Evolutionary conservation across 2,329 filamentous ascomycete genomes (phyloP).

Genomic region (Ascochyta viciae-villosae): DNA sequence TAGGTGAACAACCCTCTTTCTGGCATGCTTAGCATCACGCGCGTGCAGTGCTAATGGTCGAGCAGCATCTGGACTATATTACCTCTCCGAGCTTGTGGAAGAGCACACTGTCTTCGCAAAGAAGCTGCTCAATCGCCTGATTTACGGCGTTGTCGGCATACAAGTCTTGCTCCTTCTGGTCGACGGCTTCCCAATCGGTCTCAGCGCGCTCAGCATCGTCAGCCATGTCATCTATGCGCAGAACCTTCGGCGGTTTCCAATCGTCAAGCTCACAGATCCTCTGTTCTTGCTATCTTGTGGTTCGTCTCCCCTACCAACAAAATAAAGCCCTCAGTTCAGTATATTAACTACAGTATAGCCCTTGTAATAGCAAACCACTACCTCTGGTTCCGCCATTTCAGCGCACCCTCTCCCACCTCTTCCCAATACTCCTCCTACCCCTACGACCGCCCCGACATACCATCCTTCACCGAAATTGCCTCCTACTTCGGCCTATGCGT

Average conservation of each 20-base stretch:
- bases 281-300: conserved; percentile 84
- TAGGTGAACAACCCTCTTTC: conserved; percentile 62
- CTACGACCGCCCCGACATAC: conserved; percentile 71
- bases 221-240: conserved; percentile 87
- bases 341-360: conserved; percentile 53
- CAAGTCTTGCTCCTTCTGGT: conserved; percentile 79
- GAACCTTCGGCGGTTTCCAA: conserved; percentile 78
- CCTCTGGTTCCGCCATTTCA: conserved; percentile 95
- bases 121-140: conserved; percentile 81
- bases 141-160: conserved; percentile 78
- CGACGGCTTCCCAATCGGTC: conserved; percentile 82
- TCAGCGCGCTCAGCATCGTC: conserved; percentile 76
- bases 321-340: background rate
- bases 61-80: conserved; percentile 93
- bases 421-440: conserved; percentile 61
- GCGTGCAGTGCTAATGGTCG: background rate
- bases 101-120: conserved; percentile 95
- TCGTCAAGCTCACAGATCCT: conserved; percentile 87
- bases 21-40: background rate
- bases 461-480: conserved; percentile 91
- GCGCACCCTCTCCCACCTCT: conserved; percentile 60
- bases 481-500: conserved; percentile 96
- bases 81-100: conserved; percentile 96
- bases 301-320: conserved; percentile 52
- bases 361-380: conserved; percentile 92